A percentile compares a stretch with the other conserved stretches of the same genome.
These are phyloP conservation scores for Boletellus ananiceps DNA, from an alignment of 768 basidiomycete genomes.

Conservation along the genomic window DNA sequence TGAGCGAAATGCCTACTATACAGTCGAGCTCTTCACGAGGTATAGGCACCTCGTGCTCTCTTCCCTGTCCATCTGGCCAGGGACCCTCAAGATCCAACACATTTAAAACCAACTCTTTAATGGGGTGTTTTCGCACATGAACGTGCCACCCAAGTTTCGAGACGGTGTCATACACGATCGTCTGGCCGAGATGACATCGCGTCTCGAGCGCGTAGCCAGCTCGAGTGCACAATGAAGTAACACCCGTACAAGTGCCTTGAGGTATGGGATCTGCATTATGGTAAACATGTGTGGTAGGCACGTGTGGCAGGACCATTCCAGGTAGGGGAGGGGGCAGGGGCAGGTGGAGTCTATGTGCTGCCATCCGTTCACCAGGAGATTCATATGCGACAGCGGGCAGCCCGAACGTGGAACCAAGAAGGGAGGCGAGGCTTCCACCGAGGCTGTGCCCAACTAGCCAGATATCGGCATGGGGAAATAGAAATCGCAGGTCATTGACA, in stretches of 20 bases:
- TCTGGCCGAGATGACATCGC: conserved; percentile 57
- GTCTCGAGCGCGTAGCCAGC: conserved; percentile 66
- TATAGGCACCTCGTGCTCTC: conserved; percentile 46
- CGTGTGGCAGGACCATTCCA: conserved; percentile 13
- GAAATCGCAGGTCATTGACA: conserved; percentile 50
- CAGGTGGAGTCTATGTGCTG: conserved; percentile 58
- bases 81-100: conserved; percentile 45
- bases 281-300: conserved; percentile 47
- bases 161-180: conserved; percentile 68
- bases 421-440: conserved; percentile 59
- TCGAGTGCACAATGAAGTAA: conserved; percentile 48
- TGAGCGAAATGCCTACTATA: conserved; percentile 38
- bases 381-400: conserved; percentile 62
- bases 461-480: conserved; percentile 56
- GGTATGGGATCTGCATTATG: conserved; percentile 73
- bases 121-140: conserved; percentile 52
- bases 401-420: conserved; percentile 63
- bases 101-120: conserved; percentile 49
- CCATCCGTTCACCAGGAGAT: conserved; percentile 59
- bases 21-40: conserved; percentile 64
- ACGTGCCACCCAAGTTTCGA: conserved; percentile 55
- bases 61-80: conserved; percentile 39
- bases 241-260: conserved; percentile 50
- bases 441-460: conserved; percentile 63
- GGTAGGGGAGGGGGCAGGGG: conserved; percentile 42